Evolutionary conservation across 129 eudicot species (phyloP).

Genomic region (Saussurea involucrata): DNA sequence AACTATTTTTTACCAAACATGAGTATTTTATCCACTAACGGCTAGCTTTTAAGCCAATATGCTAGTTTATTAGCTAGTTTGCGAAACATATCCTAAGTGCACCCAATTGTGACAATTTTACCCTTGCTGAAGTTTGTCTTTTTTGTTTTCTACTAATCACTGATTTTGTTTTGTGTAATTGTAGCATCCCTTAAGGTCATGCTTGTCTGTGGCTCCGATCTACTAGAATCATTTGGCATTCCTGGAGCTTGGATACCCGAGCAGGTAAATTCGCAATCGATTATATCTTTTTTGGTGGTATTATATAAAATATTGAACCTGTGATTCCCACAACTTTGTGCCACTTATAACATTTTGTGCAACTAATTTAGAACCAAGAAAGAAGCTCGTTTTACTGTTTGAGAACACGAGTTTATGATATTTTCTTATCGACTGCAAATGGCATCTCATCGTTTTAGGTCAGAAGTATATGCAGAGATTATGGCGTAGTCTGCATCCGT

Average conservation of each 20-base stretch:
- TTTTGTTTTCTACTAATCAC: not conserved
- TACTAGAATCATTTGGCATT: constrained; percentile 70
- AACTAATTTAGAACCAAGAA: not conserved
- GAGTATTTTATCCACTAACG: too few relatives aligned
- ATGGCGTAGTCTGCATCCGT: constrained; percentile 83
- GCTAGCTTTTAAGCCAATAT: too few relatives aligned
- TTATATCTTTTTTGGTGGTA: not conserved
- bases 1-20: not conserved
- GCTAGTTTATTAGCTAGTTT: not conserved
- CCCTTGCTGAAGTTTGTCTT: not conserved
- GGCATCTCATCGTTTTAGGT: constrained; percentile 38
- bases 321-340: not conserved
- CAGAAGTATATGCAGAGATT: constrained; percentile 66
- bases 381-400: not conserved
- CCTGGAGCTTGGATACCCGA: constrained; percentile 93
- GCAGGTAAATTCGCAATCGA: constrained; percentile 45
- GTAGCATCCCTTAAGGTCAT: constrained; percentile 64
- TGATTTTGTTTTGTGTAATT: constrained; percentile 4
- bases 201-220: constrained; percentile 94
- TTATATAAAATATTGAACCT: not conserved
- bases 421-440: constrained; percentile 1
- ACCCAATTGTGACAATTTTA: not conserved
- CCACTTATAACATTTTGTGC: not conserved
- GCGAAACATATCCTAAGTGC: not conserved
- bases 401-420: not conserved